Percentiles rank a stretch among this genome's conserved stretches.
phyloP scores from a whole-genome alignment of 2,329 filamentous ascomycete genomes.

The Colletotrichum zoysiae region DNA sequence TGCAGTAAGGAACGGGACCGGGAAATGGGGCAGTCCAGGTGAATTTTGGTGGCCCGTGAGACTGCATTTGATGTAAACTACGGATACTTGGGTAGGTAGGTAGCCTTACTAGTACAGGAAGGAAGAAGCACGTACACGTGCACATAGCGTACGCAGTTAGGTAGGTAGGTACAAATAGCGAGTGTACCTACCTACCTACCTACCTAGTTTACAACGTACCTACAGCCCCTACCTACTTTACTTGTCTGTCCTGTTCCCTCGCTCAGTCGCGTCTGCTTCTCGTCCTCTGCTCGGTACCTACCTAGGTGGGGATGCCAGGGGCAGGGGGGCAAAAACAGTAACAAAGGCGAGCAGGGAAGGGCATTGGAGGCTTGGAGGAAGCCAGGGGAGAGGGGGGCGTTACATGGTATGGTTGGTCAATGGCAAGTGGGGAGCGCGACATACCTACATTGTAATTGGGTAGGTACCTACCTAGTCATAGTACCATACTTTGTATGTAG shows the following conservation, averaged over 20 bases:
- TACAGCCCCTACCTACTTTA: neutral
- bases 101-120: neutral
- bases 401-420: conserved; percentile 10
- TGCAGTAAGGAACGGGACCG: conserved; percentile 23
- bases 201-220: no score
- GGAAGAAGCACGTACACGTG: no score
- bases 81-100: neutral
- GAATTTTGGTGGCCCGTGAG: conserved; percentile 20
- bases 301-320: conserved; percentile 29
- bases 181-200: neutral
- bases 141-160: no score
- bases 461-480: no score
- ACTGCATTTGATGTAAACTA: conserved; percentile 13
- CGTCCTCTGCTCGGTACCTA: conserved; percentile 13
- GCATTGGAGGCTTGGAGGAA: neutral
- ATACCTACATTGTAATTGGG: neutral
- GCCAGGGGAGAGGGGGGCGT: neutral
- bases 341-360: conserved; percentile 12
- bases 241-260: conserved; percentile 14
- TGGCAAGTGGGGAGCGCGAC: neutral
- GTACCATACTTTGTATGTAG: no score
- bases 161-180: no score
- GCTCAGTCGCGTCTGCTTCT: conserved; percentile 1
- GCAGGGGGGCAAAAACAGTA: conserved; percentile 19
- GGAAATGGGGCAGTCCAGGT: conserved; percentile 29